Evolutionary conservation across 2,329 filamentous ascomycete species (phyloP).

Genomic region (Aspergillus arachidicola): DNA sequence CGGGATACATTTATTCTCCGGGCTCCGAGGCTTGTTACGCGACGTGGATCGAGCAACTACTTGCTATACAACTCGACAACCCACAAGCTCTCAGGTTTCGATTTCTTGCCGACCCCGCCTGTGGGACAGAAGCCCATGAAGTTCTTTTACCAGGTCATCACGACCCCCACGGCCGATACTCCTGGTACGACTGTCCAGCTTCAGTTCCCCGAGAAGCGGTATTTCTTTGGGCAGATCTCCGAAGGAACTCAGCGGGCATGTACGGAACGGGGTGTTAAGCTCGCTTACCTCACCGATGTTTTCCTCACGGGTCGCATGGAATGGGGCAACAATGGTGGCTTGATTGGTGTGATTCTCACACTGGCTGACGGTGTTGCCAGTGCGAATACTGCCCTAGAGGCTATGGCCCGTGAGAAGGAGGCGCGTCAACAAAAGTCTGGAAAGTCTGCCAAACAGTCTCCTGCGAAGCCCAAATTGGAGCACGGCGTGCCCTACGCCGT

Average conservation of each 20-base stretch:
- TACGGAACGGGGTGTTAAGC: slow-evolving; percentile 65
- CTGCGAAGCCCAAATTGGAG: slow-evolving; percentile 26
- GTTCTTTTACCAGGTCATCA: slow-evolving; percentile 72
- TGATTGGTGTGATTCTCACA: slow-evolving; percentile 83
- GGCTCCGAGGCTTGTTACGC: slow-evolving; percentile 12
- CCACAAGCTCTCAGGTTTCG: slow-evolving; percentile 18
- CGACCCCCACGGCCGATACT: slow-evolving; percentile 85
- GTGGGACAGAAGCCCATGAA: slow-evolving; percentile 60
- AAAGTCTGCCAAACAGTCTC: slow-evolving; percentile 12
- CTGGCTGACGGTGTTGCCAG: slow-evolving; percentile 68
- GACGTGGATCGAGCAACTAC: slow-evolving; percentile 19
- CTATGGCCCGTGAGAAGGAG: slow-evolving; percentile 26
- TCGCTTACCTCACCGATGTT: slow-evolving; percentile 71
- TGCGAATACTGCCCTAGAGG: slow-evolving; percentile 50
- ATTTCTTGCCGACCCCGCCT: slow-evolving; percentile 6
- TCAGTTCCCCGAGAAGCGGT: slow-evolving; percentile 79
- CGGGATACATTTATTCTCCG: slow-evolving; percentile 17
- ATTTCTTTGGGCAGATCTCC: slow-evolving; percentile 78
- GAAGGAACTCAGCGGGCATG: slow-evolving; percentile 85
- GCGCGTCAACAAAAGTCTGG: slow-evolving; percentile 11
- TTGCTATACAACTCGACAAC: slow-evolving; percentile 26
- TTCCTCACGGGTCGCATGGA: slow-evolving; percentile 79
- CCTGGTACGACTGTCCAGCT: slow-evolving; percentile 76
- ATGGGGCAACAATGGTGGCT: slow-evolving; percentile 77
- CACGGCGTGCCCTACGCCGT: slow-evolving; percentile 32